Evolutionary conservation across 257 asterid species (phyloP).

Genomic region (Solanum ossicruentum): DNA sequence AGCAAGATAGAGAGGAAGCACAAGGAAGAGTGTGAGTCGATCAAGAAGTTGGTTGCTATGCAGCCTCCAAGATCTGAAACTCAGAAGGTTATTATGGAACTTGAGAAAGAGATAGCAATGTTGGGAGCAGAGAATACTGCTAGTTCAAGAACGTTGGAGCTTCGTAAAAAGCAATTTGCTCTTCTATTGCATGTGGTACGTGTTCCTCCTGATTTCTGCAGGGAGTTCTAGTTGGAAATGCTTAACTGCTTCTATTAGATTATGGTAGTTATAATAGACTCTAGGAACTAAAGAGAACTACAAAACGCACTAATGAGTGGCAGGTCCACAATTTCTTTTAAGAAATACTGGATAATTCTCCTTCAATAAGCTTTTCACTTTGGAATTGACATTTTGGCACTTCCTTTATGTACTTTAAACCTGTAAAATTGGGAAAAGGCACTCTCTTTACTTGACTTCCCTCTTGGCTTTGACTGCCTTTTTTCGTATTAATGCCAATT

Average conservation of each 20-base stretch:
- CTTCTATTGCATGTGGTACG: slow-evolving; percentile 92
- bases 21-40: slow-evolving; percentile 94
- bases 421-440: background rate
- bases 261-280: background rate
- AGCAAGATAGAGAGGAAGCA: slow-evolving; percentile 95
- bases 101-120: slow-evolving; percentile 72
- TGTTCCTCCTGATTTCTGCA: background rate
- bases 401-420: background rate
- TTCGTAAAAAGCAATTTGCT: slow-evolving; percentile 88
- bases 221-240: background rate
- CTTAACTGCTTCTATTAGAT: background rate
- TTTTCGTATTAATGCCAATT: background rate
- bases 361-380: background rate
- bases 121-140: slow-evolving; percentile 82
- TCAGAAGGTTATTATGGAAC: slow-evolving; percentile 56
- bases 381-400: background rate
- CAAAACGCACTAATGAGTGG: background rate
- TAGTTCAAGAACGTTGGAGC: slow-evolving; percentile 80
- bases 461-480: background rate
- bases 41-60: slow-evolving; percentile 74
- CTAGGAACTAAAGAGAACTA: background rate
- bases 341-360: background rate
- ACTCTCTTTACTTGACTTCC: background rate
- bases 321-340: background rate
- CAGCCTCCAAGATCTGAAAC: slow-evolving; percentile 90